Evolutionary conservation across 2,329 filamentous ascomycete species (phyloP), one percentile per base, ranked within the genome.

Genomic region (Colletotrichum agaves): DNA sequence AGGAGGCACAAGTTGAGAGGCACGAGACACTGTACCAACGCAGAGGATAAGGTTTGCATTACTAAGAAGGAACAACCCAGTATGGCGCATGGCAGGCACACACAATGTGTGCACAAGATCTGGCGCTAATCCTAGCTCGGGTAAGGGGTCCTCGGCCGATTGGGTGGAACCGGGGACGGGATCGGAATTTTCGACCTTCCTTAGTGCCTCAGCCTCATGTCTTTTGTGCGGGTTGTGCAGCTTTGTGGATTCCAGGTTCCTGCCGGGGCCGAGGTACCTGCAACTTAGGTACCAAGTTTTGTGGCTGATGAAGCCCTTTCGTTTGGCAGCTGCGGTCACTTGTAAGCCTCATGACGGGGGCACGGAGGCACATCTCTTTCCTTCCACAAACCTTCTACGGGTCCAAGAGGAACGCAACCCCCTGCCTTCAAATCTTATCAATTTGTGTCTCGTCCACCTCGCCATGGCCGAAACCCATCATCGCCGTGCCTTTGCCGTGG

Each of bases 11-110:
- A 19, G 5, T 56, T 21, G 31, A 19, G 13, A 44, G 19, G 15
- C 47, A 52, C 44, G 46, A 44, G 31, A 57, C 52, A 64, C 33
- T 59, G 65, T 64, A 44, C 65, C 65, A 60, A 67, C 64, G 65
- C 61, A 64, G 41, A 55, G 65, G 65, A 67, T 65, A 67, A 67
- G 65, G 65, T 67, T 67, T 67, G 65, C 65, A 67, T 67, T 67
- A 64, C 61, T 59, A 67, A 67, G 65, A 64, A 53, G 59, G n/a
- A 43, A 19, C 65, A 67, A 50, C 17, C 61, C 21, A 44, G 65
- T 31, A 55, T 64, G 31, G 46, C 31, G 56, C 56, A 53, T 65
- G 62, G 57, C 57, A 49, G 43, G 60, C 50, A 59, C 53, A 59
- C 53, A 67, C 61, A 37, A 15, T 49, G 27, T 23, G 61, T 64